Base-by-base conservation (phyloP, 192 early-diverging fungal species). In the Coemansia sp. region DNA sequence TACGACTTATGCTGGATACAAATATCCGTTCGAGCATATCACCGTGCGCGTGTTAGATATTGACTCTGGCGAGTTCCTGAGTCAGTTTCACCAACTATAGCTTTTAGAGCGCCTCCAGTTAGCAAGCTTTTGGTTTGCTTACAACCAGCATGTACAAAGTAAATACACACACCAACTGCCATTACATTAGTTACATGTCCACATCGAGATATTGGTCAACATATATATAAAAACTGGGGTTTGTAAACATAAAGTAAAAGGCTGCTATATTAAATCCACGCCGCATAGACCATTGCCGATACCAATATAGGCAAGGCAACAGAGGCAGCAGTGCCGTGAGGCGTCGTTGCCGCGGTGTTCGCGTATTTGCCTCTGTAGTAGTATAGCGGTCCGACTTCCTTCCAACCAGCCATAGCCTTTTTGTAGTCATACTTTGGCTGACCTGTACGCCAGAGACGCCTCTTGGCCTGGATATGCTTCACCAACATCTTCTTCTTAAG, bases 341-440 rank as follows among this genome's bases (percentile, higher is more conserved):
- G 4, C 19, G 44, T 28, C 9, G 61, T 35, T n/a, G 40, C 1
- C 1, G 79, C 79, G 19, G 60, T 55, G 42, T 82, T 82, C 32
- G 64, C 74, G 57, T 82, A 82, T 28, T 76, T 76, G 55, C 79
- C 79, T 44, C 53, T 76, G 68, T 75, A 82, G 64, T 82, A 82
- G 26, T 82, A 82, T 43, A 76, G 52, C 10, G 79, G 79, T 4
- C 79, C 79, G 17, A 76, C 79, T 5, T 76, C 71, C 63, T 82
- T 82, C 79, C 79, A 82, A 9, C 74, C 79, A 10, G 72, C 68
- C 37, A 82, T 46, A 0, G 79, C 70, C 62, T 82, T 64, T 19
- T 73, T 68, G 58, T 82, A 82, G 52, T 82, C 60, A 66, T 82
- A 82, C 55, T 73, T 71, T 46, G 74, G 71, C 58, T 73, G 73